Evolutionary conservation across 1,139 yeast species (phyloP).

Genomic region (Kodamaea anthophila): DNA sequence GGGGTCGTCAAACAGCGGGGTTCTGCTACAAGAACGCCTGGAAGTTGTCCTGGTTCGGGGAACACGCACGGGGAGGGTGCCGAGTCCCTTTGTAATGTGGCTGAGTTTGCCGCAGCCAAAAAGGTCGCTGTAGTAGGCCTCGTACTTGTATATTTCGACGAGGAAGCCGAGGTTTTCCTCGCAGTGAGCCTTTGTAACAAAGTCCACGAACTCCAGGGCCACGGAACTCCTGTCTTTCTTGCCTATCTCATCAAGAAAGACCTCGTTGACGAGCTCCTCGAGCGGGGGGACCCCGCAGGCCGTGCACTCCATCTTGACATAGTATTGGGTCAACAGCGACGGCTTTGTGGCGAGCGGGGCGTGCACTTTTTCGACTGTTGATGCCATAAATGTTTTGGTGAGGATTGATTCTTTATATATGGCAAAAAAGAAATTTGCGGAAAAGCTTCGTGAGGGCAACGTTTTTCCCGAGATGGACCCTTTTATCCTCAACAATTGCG

Average conservation of each 20-base stretch:
- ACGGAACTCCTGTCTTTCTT: conserved; percentile 9
- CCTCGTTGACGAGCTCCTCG: conserved; percentile 18
- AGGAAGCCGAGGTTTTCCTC: conserved; percentile 42
- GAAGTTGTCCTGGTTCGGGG: conserved; percentile 1
- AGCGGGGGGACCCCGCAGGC: conserved; percentile 9
- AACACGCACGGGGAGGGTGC: too few relatives aligned
- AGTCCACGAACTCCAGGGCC: conserved; percentile 13
- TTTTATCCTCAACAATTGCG: too few relatives aligned
- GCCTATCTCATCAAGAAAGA: conserved; percentile 11
- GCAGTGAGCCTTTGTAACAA: conserved; percentile 26
- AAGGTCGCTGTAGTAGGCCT: conserved; percentile 21
- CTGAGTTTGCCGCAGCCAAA: conserved; percentile 10
- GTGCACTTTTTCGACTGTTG: conserved; percentile 4
- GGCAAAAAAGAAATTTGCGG: too few relatives aligned
- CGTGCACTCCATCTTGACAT: not conserved
- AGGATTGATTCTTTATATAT: too few relatives aligned
- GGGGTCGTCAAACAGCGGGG: conserved; percentile 6
- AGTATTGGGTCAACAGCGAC: conserved; percentile 7
- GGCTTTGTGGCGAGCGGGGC: conserved; percentile 14
- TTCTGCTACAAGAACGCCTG: conserved; percentile 3
- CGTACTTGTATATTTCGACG: conserved; percentile 40
- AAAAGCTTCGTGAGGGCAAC: too few relatives aligned
- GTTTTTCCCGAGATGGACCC: too few relatives aligned
- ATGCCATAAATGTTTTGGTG: conserved; percentile 5
- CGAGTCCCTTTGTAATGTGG: too few relatives aligned